These are phyloP conservation scores for Phoma herbarum DNA, from an alignment of 2,329 filamentous ascomycete species.

Conservation along the genomic window DNA sequence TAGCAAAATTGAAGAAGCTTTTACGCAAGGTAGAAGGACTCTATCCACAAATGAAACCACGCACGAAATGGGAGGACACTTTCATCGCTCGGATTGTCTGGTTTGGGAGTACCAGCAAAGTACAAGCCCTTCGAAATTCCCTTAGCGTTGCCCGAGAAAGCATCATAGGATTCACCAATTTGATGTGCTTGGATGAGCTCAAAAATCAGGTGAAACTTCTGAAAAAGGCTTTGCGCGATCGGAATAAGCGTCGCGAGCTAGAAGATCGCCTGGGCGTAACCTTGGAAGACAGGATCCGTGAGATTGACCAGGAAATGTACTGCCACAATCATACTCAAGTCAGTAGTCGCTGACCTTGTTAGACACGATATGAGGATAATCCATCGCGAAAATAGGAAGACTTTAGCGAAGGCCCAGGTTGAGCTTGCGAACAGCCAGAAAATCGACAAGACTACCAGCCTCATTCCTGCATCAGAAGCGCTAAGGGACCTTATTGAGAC, in stretches of 20 bases:
- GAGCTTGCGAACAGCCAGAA: not conserved
- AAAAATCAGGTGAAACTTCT: not conserved
- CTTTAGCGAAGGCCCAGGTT: not conserved
- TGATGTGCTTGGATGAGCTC: not conserved
- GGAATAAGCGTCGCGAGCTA: not conserved
- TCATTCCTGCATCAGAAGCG: not conserved
- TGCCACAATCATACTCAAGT: not conserved
- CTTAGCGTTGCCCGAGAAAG: conserved; percentile 1
- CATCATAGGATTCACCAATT: conserved; percentile 1
- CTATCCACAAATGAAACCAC: not conserved
- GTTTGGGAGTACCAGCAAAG: not conserved
- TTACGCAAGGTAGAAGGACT: not conserved
- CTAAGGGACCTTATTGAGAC: not conserved
- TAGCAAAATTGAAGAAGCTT: not conserved
- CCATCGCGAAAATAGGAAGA: not conserved
- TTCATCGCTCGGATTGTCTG: not conserved
- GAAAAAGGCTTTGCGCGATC: not conserved
- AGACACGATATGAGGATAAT: not conserved
- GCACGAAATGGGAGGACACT: not conserved
- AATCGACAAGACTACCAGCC: no score
- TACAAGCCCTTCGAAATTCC: not conserved
- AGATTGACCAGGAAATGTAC: not conserved
- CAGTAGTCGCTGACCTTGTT: not conserved
- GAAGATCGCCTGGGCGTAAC: not conserved
- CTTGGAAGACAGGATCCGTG: not conserved